Evolutionary conservation across 345 rosid genomes (phyloP).

Genomic region (Syzygium grande): DNA sequence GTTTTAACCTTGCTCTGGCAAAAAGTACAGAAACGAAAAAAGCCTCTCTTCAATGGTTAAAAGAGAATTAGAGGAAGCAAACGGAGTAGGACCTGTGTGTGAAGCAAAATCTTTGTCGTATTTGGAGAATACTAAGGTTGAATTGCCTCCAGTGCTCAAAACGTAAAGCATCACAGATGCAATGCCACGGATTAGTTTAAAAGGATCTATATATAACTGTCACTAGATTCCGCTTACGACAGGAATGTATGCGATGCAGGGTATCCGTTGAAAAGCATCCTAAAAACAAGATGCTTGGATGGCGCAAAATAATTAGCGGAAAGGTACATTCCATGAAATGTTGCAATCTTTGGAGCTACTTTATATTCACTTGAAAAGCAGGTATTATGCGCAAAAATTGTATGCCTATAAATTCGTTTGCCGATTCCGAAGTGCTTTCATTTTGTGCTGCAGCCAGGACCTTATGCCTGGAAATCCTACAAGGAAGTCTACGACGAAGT

Average conservation of each 20-base stretch:
- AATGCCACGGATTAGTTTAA: neutral
- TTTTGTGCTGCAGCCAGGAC: slow-evolving; percentile 47
- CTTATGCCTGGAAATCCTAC: slow-evolving; percentile 86
- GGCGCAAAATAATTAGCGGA: slow-evolving; percentile 58
- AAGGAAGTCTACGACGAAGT: slow-evolving; percentile 75
- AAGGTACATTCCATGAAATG: slow-evolving; percentile 29
- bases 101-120: neutral
- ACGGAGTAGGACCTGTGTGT: neutral
- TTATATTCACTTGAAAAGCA: neutral
- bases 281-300: slow-evolving; percentile 80
- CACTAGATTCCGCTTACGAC: neutral
- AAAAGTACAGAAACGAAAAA: neutral
- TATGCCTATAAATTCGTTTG: neutral
- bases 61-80: neutral
- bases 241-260: slow-evolving; percentile 20
- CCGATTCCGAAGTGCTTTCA: neutral
- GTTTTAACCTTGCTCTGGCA: neutral
- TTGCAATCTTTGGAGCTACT: neutral
- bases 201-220: neutral
- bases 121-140: neutral
- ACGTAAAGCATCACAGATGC: neutral
- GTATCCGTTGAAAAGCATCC: slow-evolving; percentile 54
- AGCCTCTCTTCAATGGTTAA: neutral
- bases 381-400: neutral
- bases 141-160: neutral